These are phyloP conservation scores for Chenopodium album DNA, from an alignment of 148 eudicot genomes.

Conservation along the genomic window DNA sequence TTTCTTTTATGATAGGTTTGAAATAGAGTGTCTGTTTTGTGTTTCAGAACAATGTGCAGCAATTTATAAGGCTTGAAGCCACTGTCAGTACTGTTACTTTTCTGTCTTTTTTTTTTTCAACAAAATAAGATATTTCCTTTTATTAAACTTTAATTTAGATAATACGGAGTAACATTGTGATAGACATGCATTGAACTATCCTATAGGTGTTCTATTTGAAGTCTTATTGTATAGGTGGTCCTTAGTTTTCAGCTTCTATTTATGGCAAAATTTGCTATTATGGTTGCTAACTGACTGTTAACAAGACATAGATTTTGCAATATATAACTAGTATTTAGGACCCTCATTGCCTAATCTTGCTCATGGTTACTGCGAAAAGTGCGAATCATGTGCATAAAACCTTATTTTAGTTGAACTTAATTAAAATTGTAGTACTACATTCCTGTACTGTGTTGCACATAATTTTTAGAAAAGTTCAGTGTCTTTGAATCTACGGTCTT, in stretches of 20 bases:
- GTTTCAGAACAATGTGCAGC: conserved; percentile 23
- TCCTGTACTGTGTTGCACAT: background rate
- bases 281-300: conserved; percentile 5
- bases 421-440: background rate
- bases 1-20: conserved; percentile 3
- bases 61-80: conserved; percentile 52
- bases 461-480: background rate
- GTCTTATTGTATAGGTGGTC: conserved; percentile 5
- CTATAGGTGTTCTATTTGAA: background rate
- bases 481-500: background rate
- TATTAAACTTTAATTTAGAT: background rate
- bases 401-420: background rate
- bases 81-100: conserved; percentile 16
- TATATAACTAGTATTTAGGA: background rate
- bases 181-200: background rate
- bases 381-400: conserved; percentile 2
- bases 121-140: background rate
- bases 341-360: conserved; percentile 5
- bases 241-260: background rate
- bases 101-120: background rate
- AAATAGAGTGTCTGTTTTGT: conserved; percentile 24
- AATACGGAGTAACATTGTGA: background rate
- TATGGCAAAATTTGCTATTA: background rate
- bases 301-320: background rate
- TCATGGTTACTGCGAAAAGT: background rate